Evolutionary conservation across 768 basidiomycete genomes (phyloP).

Genomic region (Dentipellis fragilis): DNA sequence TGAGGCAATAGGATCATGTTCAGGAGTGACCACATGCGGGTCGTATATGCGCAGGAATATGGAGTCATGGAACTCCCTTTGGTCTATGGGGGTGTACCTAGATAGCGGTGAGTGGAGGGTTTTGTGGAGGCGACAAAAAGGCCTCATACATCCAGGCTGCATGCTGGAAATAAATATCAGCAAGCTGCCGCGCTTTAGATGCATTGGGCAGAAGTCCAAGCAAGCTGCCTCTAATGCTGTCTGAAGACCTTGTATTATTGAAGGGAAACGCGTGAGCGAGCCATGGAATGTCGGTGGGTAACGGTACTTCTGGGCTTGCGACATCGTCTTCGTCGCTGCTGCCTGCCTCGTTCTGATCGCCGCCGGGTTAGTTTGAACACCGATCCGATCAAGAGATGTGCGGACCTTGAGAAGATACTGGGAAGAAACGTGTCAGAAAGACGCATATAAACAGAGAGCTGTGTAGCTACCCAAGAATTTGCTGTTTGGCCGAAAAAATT

Average conservation of each 20-base stretch:
- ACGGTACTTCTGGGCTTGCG: conserved; percentile 27
- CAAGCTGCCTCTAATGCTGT: conserved; percentile 34
- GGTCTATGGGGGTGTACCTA: conserved; percentile 61
- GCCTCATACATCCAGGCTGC: conserved; percentile 59
- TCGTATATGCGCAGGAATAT: conserved; percentile 47
- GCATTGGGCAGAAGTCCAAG: conserved; percentile 35
- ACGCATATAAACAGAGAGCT: neutral
- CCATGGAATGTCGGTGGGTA: conserved; percentile 50
- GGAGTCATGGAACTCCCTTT: conserved; percentile 42
- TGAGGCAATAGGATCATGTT: conserved; percentile 31
- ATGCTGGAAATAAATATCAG: conserved; percentile 51
- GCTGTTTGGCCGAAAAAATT: conserved; percentile 60
- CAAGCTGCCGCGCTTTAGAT: conserved; percentile 24
- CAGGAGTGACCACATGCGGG: conserved; percentile 22
- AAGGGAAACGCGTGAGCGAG: conserved; percentile 53
- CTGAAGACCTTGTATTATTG: conserved; percentile 29
- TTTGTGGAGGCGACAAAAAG: neutral
- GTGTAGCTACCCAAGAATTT: conserved; percentile 48
- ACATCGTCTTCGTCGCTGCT: conserved; percentile 42
- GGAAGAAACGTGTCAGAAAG: conserved; percentile 1
- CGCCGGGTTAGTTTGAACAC: conserved; percentile 7
- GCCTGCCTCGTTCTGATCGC: conserved; percentile 43
- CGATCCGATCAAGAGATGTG: conserved; percentile 6
- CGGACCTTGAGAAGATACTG: conserved; percentile 60
- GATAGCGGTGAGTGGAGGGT: neutral